Conservation (phyloP, 306 rosid species). For the Corylus avellana region DNA sequence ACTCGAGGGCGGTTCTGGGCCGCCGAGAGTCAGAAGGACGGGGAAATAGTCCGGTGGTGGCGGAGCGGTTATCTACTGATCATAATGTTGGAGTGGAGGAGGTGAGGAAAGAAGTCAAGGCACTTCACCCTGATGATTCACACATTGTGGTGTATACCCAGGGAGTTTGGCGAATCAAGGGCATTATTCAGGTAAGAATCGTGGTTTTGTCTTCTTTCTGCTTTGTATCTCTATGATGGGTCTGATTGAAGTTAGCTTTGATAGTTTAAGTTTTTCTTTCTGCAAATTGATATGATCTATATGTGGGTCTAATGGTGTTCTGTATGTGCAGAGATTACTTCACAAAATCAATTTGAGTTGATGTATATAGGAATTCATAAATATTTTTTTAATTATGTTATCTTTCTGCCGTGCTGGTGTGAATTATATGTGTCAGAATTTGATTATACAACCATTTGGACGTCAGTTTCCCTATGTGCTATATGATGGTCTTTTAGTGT, state of each 20-base stretch:
- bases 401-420: neutral
- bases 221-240: neutral
- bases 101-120: constrained; percentile 65
- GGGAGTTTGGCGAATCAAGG: constrained; percentile 76
- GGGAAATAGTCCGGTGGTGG: constrained; percentile 36
- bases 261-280: neutral
- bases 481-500: neutral
- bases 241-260: neutral
- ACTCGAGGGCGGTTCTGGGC: constrained; percentile 73
- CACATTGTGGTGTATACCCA: constrained; percentile 53
- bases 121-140: constrained; percentile 73
- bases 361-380: neutral
- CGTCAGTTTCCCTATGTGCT: neutral
- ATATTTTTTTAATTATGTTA: neutral
- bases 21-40: constrained; percentile 36
- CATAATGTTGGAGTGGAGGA: constrained; percentile 70
- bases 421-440: neutral
- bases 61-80: constrained; percentile 67
- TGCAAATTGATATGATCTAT: neutral
- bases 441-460: neutral
- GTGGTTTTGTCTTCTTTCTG: neutral
- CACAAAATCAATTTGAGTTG: neutral
- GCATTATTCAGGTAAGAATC: constrained; percentile 65
- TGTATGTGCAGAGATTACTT: neutral
- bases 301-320: neutral